A percentile compares a stretch with the other conserved stretches of the same genome.
phyloP scores from a whole-genome alignment of 805 yeast genomes.

The Suhomyces sp. region DNA sequence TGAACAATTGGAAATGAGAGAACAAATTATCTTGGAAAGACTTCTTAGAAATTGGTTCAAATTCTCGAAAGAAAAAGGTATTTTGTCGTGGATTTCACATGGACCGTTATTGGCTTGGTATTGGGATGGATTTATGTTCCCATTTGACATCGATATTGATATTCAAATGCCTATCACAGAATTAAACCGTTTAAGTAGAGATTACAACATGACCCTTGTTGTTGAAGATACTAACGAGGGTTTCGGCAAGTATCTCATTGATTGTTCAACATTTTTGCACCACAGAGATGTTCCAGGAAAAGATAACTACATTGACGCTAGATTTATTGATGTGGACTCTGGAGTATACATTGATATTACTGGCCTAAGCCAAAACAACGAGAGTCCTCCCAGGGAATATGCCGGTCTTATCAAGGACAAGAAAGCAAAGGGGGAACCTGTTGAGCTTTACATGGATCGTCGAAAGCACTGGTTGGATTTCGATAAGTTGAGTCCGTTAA shows the following conservation, averaged over 20 bases:
- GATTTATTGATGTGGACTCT: slow-evolving; percentile 17
- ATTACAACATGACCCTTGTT: slow-evolving; percentile 15
- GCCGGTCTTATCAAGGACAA: slow-evolving; percentile 16
- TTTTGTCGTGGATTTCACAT: slow-evolving; percentile 16
- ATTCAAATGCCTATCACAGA: slow-evolving; percentile 16
- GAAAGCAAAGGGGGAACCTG: slow-evolving; percentile 16
- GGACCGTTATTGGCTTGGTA: slow-evolving; percentile 16
- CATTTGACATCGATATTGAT: slow-evolving; percentile 16
- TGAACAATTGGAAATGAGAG: slow-evolving; percentile 10
- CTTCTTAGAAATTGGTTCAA: slow-evolving; percentile 15
- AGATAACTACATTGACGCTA: slow-evolving; percentile 19
- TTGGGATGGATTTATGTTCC: slow-evolving; percentile 17
- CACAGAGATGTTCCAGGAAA: slow-evolving; percentile 28
- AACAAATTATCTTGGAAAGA: slow-evolving; percentile 11
- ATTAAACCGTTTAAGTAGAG: slow-evolving; percentile 9
- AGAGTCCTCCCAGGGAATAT: slow-evolving; percentile 21
- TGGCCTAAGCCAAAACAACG: slow-evolving; percentile 12
- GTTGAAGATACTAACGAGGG: slow-evolving; percentile 20
- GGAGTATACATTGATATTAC: slow-evolving; percentile 16
- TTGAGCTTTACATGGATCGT: slow-evolving; percentile 31
- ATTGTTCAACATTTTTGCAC: slow-evolving; percentile 31
- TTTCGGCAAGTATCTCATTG: slow-evolving; percentile 25
- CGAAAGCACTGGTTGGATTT: slow-evolving; percentile 32
- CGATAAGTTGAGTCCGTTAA: slow-evolving; percentile 17
- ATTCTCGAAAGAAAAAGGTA: slow-evolving; percentile 9